Percentiles rank a stretch among this genome's conserved stretches.
phyloP scores from a whole-genome alignment of 1,139 yeast genomes.

The Taphrina flavorubra region DNA sequence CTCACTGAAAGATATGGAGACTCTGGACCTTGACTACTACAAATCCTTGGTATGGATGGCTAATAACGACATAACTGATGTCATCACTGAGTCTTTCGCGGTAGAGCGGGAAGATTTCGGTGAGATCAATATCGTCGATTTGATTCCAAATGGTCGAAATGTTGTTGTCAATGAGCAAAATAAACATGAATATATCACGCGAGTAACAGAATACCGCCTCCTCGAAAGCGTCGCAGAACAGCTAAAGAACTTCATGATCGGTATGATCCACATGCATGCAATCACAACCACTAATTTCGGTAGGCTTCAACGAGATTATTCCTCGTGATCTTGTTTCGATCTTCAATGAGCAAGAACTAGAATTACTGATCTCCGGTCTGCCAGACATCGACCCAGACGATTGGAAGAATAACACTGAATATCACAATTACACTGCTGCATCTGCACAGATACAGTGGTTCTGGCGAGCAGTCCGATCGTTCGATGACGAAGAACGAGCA shows the following conservation, averaged over 20 bases:
- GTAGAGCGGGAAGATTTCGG: conserved; percentile 96
- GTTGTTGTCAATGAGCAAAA: conserved; percentile 89
- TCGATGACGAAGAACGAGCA: conserved; percentile 93
- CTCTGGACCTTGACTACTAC: conserved; percentile 88
- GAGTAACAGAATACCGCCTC: conserved; percentile 84
- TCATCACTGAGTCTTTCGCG: conserved; percentile 93
- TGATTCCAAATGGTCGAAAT: conserved; percentile 80
- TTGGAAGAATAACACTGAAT: conserved; percentile 86
- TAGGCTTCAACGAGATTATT: conserved; percentile 88
- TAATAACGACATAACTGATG: conserved; percentile 92
- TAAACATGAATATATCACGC: conserved; percentile 84
- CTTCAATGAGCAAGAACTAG: conserved; percentile 95
- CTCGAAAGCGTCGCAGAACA: conserved; percentile 86
- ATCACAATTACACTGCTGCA: conserved; percentile 81
- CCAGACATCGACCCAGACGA: conserved; percentile 96
- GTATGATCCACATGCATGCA: conserved; percentile 47
- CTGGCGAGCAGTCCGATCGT: conserved; percentile 97
- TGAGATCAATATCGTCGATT: conserved; percentile 77
- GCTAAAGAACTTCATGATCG: conserved; percentile 75
- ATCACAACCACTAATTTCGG: not conserved
- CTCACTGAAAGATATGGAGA: conserved; percentile 91
- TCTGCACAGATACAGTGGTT: conserved; percentile 94
- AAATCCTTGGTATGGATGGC: conserved; percentile 95
- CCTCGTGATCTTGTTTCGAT: conserved; percentile 85
- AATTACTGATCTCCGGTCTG: conserved; percentile 86